Base-by-base conservation (phyloP, 2,329 filamentous ascomycete genomes). In the Calonectria honghensis region DNA sequence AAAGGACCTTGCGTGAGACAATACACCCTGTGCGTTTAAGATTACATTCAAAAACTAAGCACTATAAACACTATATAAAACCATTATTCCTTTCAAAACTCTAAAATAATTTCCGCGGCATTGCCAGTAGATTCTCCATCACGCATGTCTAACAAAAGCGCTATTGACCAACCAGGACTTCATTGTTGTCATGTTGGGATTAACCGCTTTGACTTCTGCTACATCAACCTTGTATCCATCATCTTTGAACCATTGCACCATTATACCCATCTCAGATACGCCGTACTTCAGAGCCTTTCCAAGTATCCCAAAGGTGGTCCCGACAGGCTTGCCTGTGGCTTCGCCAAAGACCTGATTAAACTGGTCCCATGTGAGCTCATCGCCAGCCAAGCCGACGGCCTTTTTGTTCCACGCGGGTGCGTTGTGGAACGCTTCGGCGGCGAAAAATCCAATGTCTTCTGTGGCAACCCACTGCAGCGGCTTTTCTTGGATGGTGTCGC, bases 181-280 rank as follows among this genome's bases (percentile, higher is more conserved):
- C 51, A 52, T 52, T 6, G 51, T 32, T 9, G 51, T 52, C 51
- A 52, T 52, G 14, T 52, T 52, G 7, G 51, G 13, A 20, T 52
- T 52, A 4, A 52, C 51, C n/a, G 29, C 29, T 4, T 31, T 52
- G 1, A 52, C 11, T 31, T 52, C 51, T 4, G 13, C 6, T 6
- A 16, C 20, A 16, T 52, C 51, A 27, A 27, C 51, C 14, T 31
- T 52, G 27, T 52, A 52, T 52, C 51, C 51, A 52, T 52, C 51
- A 31, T 52, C 51, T 31, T 52, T 52, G 27, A 52, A 52, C 51
- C 51, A 52, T 14, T 52, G 51, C 27, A 52, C 51, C 51, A 52
- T 52, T 7, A 52, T 31, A 9, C 51, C 51, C 51, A 52, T 52
- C 29, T 52, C 51, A 18, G 51, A 52, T 6, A 52, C 51, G 27